Evolutionary conservation across 2,329 filamentous ascomycete genomes (phyloP).

Genomic region (Cyphellophora europaea): DNA sequence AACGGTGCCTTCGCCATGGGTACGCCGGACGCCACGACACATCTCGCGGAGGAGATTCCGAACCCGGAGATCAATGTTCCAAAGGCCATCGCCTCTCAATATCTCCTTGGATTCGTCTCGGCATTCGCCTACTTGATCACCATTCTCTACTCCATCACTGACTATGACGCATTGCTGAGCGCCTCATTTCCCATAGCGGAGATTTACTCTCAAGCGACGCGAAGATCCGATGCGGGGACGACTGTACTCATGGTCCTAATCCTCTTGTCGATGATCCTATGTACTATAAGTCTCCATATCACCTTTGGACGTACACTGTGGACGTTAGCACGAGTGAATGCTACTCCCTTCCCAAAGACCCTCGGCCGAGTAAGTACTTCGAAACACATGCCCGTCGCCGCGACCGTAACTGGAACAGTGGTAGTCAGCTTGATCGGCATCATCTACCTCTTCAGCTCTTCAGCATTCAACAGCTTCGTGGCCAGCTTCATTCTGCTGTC

Average conservation of each 20-base stretch:
- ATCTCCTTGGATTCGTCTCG: conserved; percentile 35
- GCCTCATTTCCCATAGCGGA: conserved; percentile 53
- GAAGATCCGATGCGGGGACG: conserved; percentile 37
- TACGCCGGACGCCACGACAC: conserved; percentile 56
- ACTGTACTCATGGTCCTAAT: conserved; percentile 45
- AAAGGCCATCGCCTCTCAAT: conserved; percentile 38
- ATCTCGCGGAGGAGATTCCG: conserved; percentile 54
- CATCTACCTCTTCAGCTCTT: conserved; percentile 30
- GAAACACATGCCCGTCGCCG: conserved; percentile 35
- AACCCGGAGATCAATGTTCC: conserved; percentile 50
- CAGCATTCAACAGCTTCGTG: conserved; percentile 46
- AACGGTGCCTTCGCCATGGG: conserved; percentile 63
- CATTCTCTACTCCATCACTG: conserved; percentile 40
- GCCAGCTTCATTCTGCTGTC: conserved; percentile 50
- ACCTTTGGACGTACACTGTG: conserved; percentile 5
- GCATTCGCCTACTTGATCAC: conserved; percentile 40
- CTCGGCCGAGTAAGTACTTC: conserved; percentile 28
- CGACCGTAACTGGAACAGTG: conserved; percentile 38
- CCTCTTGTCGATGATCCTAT: conserved; percentile 42
- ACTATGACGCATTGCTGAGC: conserved; percentile 28
- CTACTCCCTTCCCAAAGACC: conserved; percentile 32
- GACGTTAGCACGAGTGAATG: conserved; percentile 38
- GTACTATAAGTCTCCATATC: conserved; percentile 36
- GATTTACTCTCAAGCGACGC: conserved; percentile 49
- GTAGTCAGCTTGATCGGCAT: conserved; percentile 44